Percentiles rank a stretch among this genome's conserved stretches.
Evolutionary conservation across 306 rosid species (phyloP).

Genomic region (Glycine soja): DNA sequence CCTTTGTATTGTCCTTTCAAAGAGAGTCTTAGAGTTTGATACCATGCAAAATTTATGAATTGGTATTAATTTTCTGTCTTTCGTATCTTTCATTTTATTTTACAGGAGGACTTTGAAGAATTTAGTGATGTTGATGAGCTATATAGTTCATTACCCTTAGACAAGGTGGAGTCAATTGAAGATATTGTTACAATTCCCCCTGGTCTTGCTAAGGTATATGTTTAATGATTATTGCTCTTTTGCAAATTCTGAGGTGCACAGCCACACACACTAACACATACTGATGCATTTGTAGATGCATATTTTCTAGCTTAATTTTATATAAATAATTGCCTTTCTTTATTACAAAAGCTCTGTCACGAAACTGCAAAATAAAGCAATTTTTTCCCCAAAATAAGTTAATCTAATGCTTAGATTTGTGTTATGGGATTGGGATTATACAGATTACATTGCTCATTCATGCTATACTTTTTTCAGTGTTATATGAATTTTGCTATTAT

Average conservation of each 20-base stretch:
- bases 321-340: background rate
- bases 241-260: background rate
- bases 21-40: conserved; percentile 11
- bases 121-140: conserved; percentile 82
- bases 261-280: background rate
- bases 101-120: conserved; percentile 79
- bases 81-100: background rate
- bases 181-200: conserved; percentile 76
- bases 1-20: conserved; percentile 21
- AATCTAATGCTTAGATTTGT: background rate
- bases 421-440: conserved; percentile 10
- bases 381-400: background rate
- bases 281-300: background rate
- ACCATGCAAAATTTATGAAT: background rate
- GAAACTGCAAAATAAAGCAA: background rate
- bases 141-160: conserved; percentile 72
- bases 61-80: conserved; percentile 6
- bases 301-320: background rate
- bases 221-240: conserved; percentile 4
- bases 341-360: background rate
- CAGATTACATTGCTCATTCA: background rate
- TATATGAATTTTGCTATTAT: background rate
- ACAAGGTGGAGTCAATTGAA: conserved; percentile 88
- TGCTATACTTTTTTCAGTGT: background rate
- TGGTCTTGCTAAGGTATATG: conserved; percentile 72